Evolutionary conservation across 768 basidiomycete species (phyloP), one percentile per base, ranked within the genome.

Genomic region (Glaciozyma martinii): DNA sequence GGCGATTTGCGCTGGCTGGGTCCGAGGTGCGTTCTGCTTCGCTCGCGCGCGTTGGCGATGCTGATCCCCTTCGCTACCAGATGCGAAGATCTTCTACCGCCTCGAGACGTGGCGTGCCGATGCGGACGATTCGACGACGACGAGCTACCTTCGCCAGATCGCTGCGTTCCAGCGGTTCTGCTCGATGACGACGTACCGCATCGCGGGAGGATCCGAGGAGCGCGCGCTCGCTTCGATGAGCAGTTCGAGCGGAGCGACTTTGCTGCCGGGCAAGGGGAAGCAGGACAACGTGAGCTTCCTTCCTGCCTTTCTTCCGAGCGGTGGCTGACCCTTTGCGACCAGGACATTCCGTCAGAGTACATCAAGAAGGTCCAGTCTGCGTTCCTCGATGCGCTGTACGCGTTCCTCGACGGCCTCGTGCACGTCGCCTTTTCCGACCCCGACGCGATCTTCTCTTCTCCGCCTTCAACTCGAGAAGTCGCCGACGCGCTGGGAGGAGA

Each of bases 21-120:
- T 88, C 42, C 81, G 86, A 78, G 94, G 94, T 91, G 66, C 53
- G 80, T 76, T 56, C 16, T 0, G 37, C 56, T 54, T 15, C 58
- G 23, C 29, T 2, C 2, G 12, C 5, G 12, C 5, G 10, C 25
- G 3, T 16, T 27, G 19, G 21, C 3, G n/a, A 47, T 23, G 19
- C 42, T 76, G 57, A 72, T 55, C 46, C n/a, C 32, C n/a, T 44
- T 52, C 57, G 63, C 56, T 56, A 10, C 8, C 71, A 95, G 94
- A 99, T 75, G 85, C 93, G 2, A 83, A 84, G 65, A 75, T 86
- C 27, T 86, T 98, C 72, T 86, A 90, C 76, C 79, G 84, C 61
- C 81, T 98, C 32, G 95, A 99, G 73, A 83, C 82, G n/a, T 98
- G 93, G 91, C 77, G 81, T 3, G 79, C 83, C 0, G 86, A 83